A percentile compares a stretch with the other conserved stretches of the same genome.
Conservation (phyloP, 495 filamentous ascomycete genomes). For the Aspergillus heteromorphus region DNA sequence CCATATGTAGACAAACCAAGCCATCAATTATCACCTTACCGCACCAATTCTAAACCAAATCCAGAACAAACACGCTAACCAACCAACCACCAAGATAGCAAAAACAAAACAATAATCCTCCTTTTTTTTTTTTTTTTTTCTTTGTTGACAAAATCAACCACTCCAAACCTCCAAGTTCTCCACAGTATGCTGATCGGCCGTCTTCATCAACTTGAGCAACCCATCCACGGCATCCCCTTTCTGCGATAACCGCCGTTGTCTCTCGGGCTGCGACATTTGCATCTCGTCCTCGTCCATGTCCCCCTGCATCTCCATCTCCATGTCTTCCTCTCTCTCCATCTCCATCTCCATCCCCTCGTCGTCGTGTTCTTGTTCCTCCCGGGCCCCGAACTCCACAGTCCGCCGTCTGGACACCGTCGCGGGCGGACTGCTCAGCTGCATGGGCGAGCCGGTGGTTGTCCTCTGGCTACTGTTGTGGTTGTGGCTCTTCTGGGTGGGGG, state of each 20-base stretch:
- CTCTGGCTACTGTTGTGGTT: conserved; percentile 7
- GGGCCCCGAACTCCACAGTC: neutral
- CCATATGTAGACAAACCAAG: neutral
- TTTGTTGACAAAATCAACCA: conserved; percentile 15
- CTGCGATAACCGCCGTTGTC: conserved; percentile 19
- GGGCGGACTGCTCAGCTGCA: conserved; percentile 37
- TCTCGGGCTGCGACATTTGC: neutral
- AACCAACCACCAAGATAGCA: too few species aligned
- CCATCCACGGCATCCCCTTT: conserved; percentile 39
- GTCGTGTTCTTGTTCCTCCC: conserved; percentile 9
- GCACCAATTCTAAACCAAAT: too few species aligned
- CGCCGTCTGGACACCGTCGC: conserved; percentile 23
- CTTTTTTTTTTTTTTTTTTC: too few species aligned
- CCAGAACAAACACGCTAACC: too few species aligned
- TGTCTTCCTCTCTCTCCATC: neutral
- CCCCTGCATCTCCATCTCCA: neutral
- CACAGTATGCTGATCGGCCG: conserved; percentile 16
- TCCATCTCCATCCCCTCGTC: conserved; percentile 3
- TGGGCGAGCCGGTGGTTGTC: conserved; percentile 23
- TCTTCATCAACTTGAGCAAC: conserved; percentile 38
- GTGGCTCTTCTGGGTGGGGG: conserved; percentile 22
- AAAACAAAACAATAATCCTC: too few species aligned
- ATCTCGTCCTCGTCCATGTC: neutral
- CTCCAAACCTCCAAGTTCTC: conserved; percentile 18
- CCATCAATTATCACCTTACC: too few species aligned